Evolutionary conservation across 352 stramenopile species (phyloP).

Genomic region (Globisporangium polare): DNA sequence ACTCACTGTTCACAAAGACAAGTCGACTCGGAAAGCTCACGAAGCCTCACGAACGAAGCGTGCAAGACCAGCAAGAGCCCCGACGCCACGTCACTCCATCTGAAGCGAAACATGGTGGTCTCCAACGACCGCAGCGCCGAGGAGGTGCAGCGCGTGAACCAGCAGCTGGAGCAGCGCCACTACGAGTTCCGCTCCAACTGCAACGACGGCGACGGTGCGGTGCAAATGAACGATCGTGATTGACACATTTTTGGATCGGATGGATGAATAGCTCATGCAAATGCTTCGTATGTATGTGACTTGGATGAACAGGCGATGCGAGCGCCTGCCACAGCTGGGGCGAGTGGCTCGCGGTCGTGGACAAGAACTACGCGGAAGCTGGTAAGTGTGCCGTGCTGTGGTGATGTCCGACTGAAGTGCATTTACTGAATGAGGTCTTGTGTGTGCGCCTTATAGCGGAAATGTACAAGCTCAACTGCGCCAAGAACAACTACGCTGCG

Average conservation of each 20-base stretch:
- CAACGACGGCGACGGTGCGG: conserved; percentile 63
- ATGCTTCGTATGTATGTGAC: neutral
- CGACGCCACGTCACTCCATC: neutral
- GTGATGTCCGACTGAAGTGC: neutral
- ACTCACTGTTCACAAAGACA: neutral
- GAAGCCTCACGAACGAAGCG: neutral
- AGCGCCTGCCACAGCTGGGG: conserved; percentile 85
- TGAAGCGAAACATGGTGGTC: conserved; percentile 24
- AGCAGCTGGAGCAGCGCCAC: conserved; percentile 81
- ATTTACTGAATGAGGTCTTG: neutral
- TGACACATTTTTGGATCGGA: neutral
- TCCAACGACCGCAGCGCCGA: conserved; percentile 38
- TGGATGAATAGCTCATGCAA: neutral
- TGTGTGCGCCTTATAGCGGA: conserved; percentile 27
- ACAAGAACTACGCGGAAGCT: conserved; percentile 81
- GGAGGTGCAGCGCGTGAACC: conserved; percentile 78
- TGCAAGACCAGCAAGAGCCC: neutral
- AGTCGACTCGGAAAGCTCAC: neutral
- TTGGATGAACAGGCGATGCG: conserved; percentile 38
- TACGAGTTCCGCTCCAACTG: conserved; percentile 89
- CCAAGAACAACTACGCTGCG: conserved; percentile 71
- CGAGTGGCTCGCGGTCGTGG: conserved; percentile 83
- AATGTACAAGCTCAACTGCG: conserved; percentile 84
- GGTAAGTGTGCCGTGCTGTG: conserved; percentile 23
- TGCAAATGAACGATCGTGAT: neutral